Conservation (phyloP, 2,329 filamentous ascomycete species). For the Coniochaeta sp. region DNA sequence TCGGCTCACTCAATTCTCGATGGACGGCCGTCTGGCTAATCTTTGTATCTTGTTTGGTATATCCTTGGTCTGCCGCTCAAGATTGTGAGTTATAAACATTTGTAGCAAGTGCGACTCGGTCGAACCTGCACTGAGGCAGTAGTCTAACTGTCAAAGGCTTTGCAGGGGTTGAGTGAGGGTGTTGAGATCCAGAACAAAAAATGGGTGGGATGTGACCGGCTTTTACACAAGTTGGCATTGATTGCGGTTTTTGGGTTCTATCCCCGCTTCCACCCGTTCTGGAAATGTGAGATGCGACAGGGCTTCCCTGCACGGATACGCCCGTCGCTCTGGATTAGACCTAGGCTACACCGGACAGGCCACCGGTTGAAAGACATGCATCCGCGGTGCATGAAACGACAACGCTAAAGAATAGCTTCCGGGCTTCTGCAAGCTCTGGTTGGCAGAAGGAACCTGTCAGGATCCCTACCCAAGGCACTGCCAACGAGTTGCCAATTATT, state of each 20-base stretch:
- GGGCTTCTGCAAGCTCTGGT: background rate
- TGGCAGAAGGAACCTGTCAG: background rate
- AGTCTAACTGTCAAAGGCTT: too few species aligned
- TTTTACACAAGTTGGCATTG: too few species aligned
- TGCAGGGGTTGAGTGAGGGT: too few species aligned
- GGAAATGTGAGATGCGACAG: background rate
- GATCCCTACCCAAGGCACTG: background rate
- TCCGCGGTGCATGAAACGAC: background rate
- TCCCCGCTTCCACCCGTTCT: background rate
- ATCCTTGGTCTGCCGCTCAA: too few species aligned
- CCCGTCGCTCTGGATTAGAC: background rate
- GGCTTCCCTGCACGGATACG: background rate
- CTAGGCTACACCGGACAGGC: background rate
- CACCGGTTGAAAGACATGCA: background rate
- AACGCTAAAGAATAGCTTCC: background rate
- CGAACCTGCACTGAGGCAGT: too few species aligned
- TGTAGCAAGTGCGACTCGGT: too few species aligned
- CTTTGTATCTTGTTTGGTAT: too few species aligned
- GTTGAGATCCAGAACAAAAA: too few species aligned
- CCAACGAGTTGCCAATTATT: background rate
- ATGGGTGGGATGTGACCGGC: too few species aligned
- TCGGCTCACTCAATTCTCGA: slow-evolving; percentile 34
- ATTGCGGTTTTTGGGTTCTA: background rate
- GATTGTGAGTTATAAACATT: too few species aligned
- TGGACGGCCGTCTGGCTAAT: background rate